These are phyloP conservation scores for Pseudozyma hubeiensis DNA, from an alignment of 1,284 basidiomycete species.

Conservation along the genomic window DNA sequence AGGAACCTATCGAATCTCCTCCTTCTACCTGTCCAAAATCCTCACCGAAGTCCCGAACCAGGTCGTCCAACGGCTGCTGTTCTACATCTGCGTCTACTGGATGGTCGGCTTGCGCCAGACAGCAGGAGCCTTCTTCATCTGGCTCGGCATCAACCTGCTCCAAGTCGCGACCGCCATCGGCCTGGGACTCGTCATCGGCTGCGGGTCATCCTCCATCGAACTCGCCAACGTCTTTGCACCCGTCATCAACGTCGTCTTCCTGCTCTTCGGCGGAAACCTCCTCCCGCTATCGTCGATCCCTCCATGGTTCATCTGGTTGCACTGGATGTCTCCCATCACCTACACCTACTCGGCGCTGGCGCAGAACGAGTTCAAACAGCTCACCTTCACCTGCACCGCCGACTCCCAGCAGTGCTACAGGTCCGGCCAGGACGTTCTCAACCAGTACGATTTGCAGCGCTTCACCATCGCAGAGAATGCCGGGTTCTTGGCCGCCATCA, in stretches of 20 bases:
- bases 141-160: conserved; percentile 48
- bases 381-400: conserved; percentile 37
- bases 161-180: conserved; percentile 34
- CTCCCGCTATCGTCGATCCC: conserved; percentile 48
- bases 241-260: conserved; percentile 56
- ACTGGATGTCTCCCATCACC: conserved; percentile 57
- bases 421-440: conserved; percentile 48
- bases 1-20: conserved; percentile 49
- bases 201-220: conserved; percentile 38
- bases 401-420: conserved; percentile 46
- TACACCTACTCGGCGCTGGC: conserved; percentile 52
- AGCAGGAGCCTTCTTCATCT: conserved; percentile 49
- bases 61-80: conserved; percentile 33
- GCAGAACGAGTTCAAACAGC: conserved; percentile 47
- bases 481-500: conserved; percentile 52
- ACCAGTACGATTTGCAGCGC: conserved; percentile 46
- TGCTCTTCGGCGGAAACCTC: conserved; percentile 56
- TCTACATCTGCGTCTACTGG: conserved; percentile 44
- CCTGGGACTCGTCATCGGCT: conserved; percentile 48
- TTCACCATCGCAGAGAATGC: conserved; percentile 56
- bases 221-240: conserved; percentile 56
- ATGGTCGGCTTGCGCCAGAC: conserved; percentile 48
- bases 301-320: conserved; percentile 55
- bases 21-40: conserved; percentile 51
- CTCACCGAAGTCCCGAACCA: conserved; percentile 54